Evolutionary conservation across 1,284 basidiomycete species (phyloP), one percentile per base, ranked within the genome.

Genomic region (Melampsora americana): DNA sequence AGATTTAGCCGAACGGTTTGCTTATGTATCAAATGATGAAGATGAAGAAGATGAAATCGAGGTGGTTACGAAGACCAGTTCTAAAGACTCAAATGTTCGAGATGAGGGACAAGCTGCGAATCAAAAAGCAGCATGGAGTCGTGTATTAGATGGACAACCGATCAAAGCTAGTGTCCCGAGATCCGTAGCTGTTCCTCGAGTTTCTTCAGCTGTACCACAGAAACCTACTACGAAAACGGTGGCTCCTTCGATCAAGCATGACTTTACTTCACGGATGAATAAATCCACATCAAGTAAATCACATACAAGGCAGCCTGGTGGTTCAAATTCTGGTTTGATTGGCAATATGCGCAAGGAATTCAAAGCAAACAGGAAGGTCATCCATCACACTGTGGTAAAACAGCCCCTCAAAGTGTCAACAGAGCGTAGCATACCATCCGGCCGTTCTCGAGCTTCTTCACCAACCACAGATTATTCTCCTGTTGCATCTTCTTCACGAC

Each of bases 1-100:
- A 53, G 74, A 77, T 26, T 44, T 75, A 39, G 66, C 73, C 39
- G 73, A 68, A 16, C 65, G 73, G 23, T 75, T 75, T 53, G 26
- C 23, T 59, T 59, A 59, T 30, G 53, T 66, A 23, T 61, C 66
- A 16, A 53, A 67, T 30, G 59, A 60, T 23, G 73, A 75, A 20
- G 68, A 70, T 39, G 48, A 28, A 26, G 66, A 53, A 26, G 64
- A 66, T 48, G 62, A 74, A 66, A 73, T 73, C 14, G 14, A 44
- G 42, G 14, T 59, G 5, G 53, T 30, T 59, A 11, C n/a, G 23
- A 12, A 23, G 23, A 23, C 53, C 14, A 59, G n/a, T 9, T 6
- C 28, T 0, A 30, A 59, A n/a, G 53, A 59, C 23, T 18, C 30
- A 16, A 44, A 23, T n/a, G 16, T 59, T 59, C 53, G 28, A 18